These are phyloP conservation scores for Limonium bicolor DNA, from an alignment of 148 eudicot genomes.

Conservation along the genomic window DNA sequence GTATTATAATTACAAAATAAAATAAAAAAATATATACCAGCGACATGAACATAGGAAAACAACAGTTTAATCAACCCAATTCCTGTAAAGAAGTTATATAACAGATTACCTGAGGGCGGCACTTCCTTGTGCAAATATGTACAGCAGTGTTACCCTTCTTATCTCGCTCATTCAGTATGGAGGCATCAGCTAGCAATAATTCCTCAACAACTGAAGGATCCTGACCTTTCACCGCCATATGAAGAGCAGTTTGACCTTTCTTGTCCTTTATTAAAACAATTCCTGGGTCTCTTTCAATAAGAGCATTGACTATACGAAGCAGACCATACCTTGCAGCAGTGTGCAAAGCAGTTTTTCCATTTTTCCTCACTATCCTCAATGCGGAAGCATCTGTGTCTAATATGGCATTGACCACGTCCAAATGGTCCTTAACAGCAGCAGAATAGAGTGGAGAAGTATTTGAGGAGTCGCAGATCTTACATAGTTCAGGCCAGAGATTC, in stretches of 20 bases:
- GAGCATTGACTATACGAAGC: conserved; percentile 40
- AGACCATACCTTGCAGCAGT: conserved; percentile 65
- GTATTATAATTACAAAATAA: too few relatives aligned
- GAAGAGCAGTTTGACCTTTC: conserved; percentile 91
- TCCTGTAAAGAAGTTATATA: too few relatives aligned
- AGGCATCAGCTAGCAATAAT: conserved; percentile 50
- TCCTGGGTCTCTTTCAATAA: conserved; percentile 46
- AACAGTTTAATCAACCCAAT: too few relatives aligned
- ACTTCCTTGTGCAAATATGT: conserved; percentile 75
- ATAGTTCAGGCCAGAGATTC: conserved; percentile 60
- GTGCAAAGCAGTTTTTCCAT: conserved; percentile 91
- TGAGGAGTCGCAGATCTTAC: conserved; percentile 44
- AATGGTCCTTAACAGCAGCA: conserved; percentile 61
- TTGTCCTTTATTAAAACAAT: conserved; percentile 67
- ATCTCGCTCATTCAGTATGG: conserved; percentile 75
- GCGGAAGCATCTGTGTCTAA: conserved; percentile 41
- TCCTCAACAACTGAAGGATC: conserved; percentile 57
- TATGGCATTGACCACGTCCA: conserved; percentile 67
- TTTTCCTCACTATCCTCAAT: conserved; percentile 51
- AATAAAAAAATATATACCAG: too few relatives aligned
- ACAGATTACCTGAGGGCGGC: conserved; percentile 74
- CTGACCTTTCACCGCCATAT: conserved; percentile 94
- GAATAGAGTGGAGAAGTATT: conserved; percentile 82
- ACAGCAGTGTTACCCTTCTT: conserved; percentile 84
- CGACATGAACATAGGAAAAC: too few relatives aligned